Evolutionary conservation across 257 asterid species (phyloP), one percentile per base, ranked within the genome.

Genomic region (Gardenia jasminoides): DNA sequence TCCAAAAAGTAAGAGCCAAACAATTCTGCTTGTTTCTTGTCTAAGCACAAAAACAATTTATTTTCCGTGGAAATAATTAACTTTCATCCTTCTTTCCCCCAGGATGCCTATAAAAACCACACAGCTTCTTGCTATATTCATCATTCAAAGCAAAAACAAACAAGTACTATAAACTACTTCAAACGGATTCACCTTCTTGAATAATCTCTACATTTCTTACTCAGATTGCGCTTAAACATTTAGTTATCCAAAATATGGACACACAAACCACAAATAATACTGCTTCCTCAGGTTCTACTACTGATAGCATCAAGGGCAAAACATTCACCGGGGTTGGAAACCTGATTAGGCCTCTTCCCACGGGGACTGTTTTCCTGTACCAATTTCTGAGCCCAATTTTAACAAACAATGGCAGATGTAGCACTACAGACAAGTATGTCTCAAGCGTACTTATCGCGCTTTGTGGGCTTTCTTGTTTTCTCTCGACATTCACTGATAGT

Each of bases 401-500:
- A 31, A 93, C 98, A 79, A 89, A 94, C 94, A 83, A 90, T 75
- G 98, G 99, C 79, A 80, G 87, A 0, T 93, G 99, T 82, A 75
- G 81, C 82, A 26, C 81, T 50, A 3, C 78, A 22, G 83, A 94
- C 91, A 87, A 87, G 88, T 87, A 84, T 86, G 73, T 93, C 19
- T 86, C 97, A 2, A 74, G 84, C 67, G 68, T 82, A 52, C 78
- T 94, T 47, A 81, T 89, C 41, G 76, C 72, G 30, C 11, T 81
- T 2, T 89, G 95, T 66, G 92, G 89, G 36, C 26, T 91, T 13
- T 87, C 93, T 4, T 90, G 97, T 78, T 91, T 83, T 64, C 84
- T 94, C 77, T 85, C 98, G 59, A 86, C 94, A 26, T 92, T 94
- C 77, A 92, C 97, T 6, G 98, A 94, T 39, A 92, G 97, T 84